Conservation (phyloP, 176 grass and related monocot species). For the Bonia amplexicaulis region DNA sequence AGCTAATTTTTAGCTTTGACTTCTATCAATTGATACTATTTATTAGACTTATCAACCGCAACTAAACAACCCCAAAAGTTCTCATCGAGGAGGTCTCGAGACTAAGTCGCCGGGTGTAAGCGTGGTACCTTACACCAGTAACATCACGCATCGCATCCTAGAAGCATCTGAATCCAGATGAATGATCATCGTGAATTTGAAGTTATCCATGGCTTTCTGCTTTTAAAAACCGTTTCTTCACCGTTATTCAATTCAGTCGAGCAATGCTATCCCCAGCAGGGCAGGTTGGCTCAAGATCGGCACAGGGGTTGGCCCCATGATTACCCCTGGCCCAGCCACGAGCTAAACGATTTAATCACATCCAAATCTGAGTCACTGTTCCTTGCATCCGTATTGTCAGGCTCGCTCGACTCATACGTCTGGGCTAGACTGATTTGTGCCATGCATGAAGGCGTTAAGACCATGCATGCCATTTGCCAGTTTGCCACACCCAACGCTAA, state of each 20-base stretch:
- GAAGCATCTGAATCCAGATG: no score
- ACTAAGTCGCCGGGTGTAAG: no score
- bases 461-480: neutral
- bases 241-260: neutral
- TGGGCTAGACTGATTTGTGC: neutral
- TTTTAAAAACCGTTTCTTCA: neutral
- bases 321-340: neutral
- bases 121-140: no score
- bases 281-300: neutral
- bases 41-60: no score
- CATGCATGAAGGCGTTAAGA: neutral
- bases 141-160: no score
- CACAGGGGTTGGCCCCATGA: neutral
- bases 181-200: no score
- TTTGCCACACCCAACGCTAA: neutral
- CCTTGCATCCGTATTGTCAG: neutral
- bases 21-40: no score
- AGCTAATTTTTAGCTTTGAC: no score
- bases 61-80: no score
- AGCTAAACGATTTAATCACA: neutral
- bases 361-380: neutral
- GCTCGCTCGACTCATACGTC: neutral
- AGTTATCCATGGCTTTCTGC: no score
- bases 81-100: no score
- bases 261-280: neutral